These are phyloP conservation scores for Tephrocybe sp. DNA, from an alignment of 768 basidiomycete species.

Conservation along the genomic window DNA sequence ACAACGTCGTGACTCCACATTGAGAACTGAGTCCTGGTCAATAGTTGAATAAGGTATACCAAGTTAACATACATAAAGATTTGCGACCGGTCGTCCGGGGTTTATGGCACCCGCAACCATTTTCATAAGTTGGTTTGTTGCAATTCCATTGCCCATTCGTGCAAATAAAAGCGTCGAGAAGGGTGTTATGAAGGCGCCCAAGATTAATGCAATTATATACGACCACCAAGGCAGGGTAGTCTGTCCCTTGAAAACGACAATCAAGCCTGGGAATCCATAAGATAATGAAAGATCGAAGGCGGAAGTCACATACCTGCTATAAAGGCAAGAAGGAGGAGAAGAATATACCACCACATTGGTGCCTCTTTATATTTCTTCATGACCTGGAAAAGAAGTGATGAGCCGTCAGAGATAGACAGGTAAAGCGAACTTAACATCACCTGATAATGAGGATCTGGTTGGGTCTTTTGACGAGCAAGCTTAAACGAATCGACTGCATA, in stretches of 20 bases:
- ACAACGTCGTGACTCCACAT: constrained; percentile 71
- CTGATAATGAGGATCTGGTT: constrained; percentile 59
- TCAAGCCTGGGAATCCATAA: constrained; percentile 36
- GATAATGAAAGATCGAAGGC: neutral
- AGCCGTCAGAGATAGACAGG: neutral
- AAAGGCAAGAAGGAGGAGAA: constrained; percentile 50
- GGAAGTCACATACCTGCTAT: constrained; percentile 42
- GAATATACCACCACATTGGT: constrained; percentile 61
- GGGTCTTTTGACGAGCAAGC: constrained; percentile 41
- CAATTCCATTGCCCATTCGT: constrained; percentile 61
- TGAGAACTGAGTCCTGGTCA: constrained; percentile 43
- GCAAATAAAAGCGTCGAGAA: constrained; percentile 58
- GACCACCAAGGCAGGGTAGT: constrained; percentile 67
- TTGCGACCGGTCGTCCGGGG: constrained; percentile 66
- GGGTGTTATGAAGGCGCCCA: constrained; percentile 49
- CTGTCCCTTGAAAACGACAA: constrained; percentile 56
- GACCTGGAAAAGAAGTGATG: constrained; percentile 27
- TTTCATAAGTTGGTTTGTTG: constrained; percentile 63
- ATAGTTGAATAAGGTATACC: neutral
- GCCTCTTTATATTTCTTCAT: constrained; percentile 63
- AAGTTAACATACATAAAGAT: constrained; percentile 53
- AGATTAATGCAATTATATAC: constrained; percentile 54
- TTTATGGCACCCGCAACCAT: constrained; percentile 63
- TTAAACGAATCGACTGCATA: constrained; percentile 51
- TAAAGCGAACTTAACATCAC: constrained; percentile 18